Evolutionary conservation across 805 yeast genomes (phyloP), one percentile per base, ranked within the genome.

Genomic region (Candida sanyiensis): DNA sequence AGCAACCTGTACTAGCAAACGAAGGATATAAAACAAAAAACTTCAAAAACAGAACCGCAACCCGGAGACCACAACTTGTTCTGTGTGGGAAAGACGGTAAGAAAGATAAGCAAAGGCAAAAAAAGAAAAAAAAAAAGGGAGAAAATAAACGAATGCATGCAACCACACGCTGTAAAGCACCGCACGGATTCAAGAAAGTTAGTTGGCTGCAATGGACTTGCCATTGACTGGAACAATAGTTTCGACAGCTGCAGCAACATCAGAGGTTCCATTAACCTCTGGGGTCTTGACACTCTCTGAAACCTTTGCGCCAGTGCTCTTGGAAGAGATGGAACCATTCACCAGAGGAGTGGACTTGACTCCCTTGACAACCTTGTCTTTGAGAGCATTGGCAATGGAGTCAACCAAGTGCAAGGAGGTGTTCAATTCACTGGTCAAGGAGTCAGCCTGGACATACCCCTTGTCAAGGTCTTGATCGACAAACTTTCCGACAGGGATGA

Each of bases 401-500:
- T 28, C 33, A n/a, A 30, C 15, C 28, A 31, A 25, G 15, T 27
- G 27, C 17, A 28, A 20, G 16, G 38, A 19, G 4, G 35, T 17
- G 29, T 24, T 19, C 16, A 37, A n/a, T 20, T 29, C 39, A n/a
- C 27, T 29, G 19, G 38, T 13, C 9, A 35, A 21, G 28, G 38
- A 35, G 33, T 35, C 33, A 22, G 38, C 33, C n/a, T 27, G 32
- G 17, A 21, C 15, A 21, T 35, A 35, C 10, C 22, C 38, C 17
- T 28, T 35, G 12, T 28, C 38, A 17, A 35, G 20, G 11, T 28
- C 28, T 6, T 18, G n/a, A 17, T 10, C 22, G 20, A 35, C 33
- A 19, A 28, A 21, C n/a, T 27, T 28, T 15, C 38, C 38, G 7
- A 22, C 20, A 3, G 41, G 27, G 13, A 38, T 28, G 25, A 38